Conservation (phyloP, 768 basidiomycete genomes). For the Phylloporus scabripes region DNA sequence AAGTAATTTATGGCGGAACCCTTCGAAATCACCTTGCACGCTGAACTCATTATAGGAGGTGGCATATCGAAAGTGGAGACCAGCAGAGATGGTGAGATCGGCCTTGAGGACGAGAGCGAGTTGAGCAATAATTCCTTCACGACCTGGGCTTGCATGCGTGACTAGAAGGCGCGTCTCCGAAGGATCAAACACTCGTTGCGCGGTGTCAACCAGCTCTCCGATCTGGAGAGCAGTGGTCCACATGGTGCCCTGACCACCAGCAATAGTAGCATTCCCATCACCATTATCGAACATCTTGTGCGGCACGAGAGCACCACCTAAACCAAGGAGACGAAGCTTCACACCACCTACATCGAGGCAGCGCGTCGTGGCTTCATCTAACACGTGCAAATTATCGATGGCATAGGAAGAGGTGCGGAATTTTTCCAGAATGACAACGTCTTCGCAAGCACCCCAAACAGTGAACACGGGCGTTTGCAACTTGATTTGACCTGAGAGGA, state of each 20-base stretch:
- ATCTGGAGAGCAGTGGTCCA: slow-evolving; percentile 98
- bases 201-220: slow-evolving; percentile 96
- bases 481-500: slow-evolving; percentile 86
- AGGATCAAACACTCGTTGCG: slow-evolving; percentile 87
- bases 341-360: slow-evolving; percentile 89
- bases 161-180: slow-evolving; percentile 92
- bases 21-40: slow-evolving; percentile 84
- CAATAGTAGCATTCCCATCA: slow-evolving; percentile 93
- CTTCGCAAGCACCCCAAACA: slow-evolving; percentile 97
- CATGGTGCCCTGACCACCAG: slow-evolving; percentile 97
- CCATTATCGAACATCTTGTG: slow-evolving; percentile 97
- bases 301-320: slow-evolving; percentile 91
- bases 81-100: slow-evolving; percentile 89
- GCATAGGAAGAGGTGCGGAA: slow-evolving; percentile 78
- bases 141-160: slow-evolving; percentile 86
- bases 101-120: slow-evolving; percentile 88
- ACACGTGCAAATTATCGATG: slow-evolving; percentile 84
- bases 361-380: slow-evolving; percentile 95
- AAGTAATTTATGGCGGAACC: slow-evolving; percentile 74
- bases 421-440: slow-evolving; percentile 89
- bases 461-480: slow-evolving; percentile 92
- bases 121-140: slow-evolving; percentile 90
- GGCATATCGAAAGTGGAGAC: slow-evolving; percentile 96
- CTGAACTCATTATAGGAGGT: slow-evolving; percentile 96
- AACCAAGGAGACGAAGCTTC: slow-evolving; percentile 88